Base-by-base conservation (phyloP, 257 asterid species). In the Solanum medicagineum region DNA sequence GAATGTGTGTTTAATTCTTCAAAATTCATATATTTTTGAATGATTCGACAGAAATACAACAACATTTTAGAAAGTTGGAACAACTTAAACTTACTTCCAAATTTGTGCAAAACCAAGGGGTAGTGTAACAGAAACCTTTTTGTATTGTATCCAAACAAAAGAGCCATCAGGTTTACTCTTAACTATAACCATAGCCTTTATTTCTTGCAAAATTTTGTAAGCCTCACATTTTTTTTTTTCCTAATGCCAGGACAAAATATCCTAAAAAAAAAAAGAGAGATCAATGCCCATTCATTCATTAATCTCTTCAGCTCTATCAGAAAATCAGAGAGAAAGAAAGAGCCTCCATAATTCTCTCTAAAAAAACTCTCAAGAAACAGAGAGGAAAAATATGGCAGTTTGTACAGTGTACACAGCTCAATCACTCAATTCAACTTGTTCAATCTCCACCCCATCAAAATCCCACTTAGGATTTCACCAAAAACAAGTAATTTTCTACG, bases 381-480 rank as follows among this genome's bases (percentile, higher is more conserved):
- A 84, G 87, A 88, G 87, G 73, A 42, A 63, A 86, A 89, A 29
- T 80, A 97, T 97, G 98, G 98, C 98, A 83, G 96, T 94, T 36
- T 91, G 93, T 70, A 92, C 97, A 42, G 93, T 91, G 10, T 90
- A 90, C 92, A 92, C 98, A 69, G 89, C 87, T 2, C 98, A 95
- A 45, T 92, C 97, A 85, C 94, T 92, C 81, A 92, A 90, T 89
- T 94, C 94, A 5, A 88, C 90, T 56, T 86, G 91, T 85, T 92
- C 97, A 89, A 92, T 95, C 92, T 90, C 99, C 73, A 91, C 91
- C 10, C 92, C 93, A 54, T 9, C 96, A 84, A 93, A 92, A 91
- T 59, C 97, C 93, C 94, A 94, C 90, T 32, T 92, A 2, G 92
- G 92, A 26, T 92, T 91, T 93, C 89, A 57, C 86, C 96, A 92